Evolutionary conservation across 345 rosid species (phyloP).

Genomic region (Zanthoxylum bungeanum): DNA sequence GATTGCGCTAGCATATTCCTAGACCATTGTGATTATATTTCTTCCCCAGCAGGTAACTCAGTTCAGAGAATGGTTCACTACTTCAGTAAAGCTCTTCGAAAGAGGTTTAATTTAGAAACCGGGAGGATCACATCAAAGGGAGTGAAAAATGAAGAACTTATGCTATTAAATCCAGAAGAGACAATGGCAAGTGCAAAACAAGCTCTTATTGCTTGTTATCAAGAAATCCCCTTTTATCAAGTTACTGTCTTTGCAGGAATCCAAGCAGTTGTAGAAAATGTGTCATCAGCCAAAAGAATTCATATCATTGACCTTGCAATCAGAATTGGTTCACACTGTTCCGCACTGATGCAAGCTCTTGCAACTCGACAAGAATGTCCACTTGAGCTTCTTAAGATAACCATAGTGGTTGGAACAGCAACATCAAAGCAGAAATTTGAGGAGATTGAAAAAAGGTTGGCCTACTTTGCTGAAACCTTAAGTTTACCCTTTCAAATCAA

Average conservation of each 20-base stretch:
- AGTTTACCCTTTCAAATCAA: conserved; percentile 12
- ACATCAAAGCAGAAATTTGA: background rate
- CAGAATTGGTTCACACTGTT: background rate
- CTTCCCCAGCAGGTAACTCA: background rate
- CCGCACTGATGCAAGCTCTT: conserved; percentile 8
- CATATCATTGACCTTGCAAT: conserved; percentile 38
- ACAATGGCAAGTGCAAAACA: background rate
- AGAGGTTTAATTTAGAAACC: conserved; percentile 20
- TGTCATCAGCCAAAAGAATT: conserved; percentile 23
- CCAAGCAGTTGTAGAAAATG: conserved; percentile 34
- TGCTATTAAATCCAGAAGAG: background rate
- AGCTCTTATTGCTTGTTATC: background rate
- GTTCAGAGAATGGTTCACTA: background rate
- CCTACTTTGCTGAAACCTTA: conserved; percentile 11
- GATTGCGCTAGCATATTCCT: background rate
- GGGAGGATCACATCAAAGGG: conserved; percentile 16
- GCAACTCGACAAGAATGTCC: background rate
- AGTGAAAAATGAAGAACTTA: background rate
- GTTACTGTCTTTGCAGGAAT: conserved; percentile 27
- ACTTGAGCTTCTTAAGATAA: conserved; percentile 10
- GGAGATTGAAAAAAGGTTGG: conserved; percentile 5
- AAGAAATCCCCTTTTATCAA: conserved; percentile 30
- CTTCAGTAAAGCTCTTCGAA: background rate
- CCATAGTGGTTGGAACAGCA: background rate
- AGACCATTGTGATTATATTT: background rate